Conservation (phyloP, 1,284 basidiomycete genomes). For the Bondarzewia mesenterica region DNA sequence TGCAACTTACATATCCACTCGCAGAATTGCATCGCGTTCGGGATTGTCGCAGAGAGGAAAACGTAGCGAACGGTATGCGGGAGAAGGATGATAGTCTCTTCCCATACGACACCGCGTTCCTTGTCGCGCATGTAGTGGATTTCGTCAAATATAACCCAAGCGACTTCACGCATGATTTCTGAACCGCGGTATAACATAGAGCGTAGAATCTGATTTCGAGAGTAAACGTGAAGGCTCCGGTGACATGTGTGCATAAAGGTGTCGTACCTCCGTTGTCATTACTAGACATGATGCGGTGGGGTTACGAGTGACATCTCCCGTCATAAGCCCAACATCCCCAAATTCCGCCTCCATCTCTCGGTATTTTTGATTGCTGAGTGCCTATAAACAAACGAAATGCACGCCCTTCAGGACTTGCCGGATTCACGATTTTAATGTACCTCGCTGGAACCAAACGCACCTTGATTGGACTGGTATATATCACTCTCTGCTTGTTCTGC, state of each 20-base stretch:
- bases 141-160: constrained; percentile 99
- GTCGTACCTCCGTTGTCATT: constrained; percentile 92
- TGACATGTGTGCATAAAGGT: background rate
- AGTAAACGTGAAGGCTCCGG: background rate
- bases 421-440: too few relatives aligned
- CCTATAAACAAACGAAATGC: constrained; percentile 41
- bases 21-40: constrained; percentile 99
- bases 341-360: constrained; percentile 97
- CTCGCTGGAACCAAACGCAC: too few relatives aligned
- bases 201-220: constrained; percentile 74
- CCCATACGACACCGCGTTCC: constrained; percentile 83
- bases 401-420: background rate
- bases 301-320: constrained; percentile 99
- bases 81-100: constrained; percentile 93
- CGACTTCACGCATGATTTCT: constrained; percentile 99
- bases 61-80: constrained; percentile 96
- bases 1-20: constrained; percentile 99
- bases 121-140: constrained; percentile 99
- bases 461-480: constrained; percentile 99
- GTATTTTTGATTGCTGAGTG: constrained; percentile 97
- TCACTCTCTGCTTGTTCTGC: constrained; percentile 88
- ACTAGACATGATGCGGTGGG: constrained; percentile 95
- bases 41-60: constrained; percentile 99
- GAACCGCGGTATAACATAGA: constrained; percentile 99
- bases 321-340: constrained; percentile 98